Base-by-base conservation (phyloP, 768 basidiomycete genomes). In the Podaxis sp. region DNA sequence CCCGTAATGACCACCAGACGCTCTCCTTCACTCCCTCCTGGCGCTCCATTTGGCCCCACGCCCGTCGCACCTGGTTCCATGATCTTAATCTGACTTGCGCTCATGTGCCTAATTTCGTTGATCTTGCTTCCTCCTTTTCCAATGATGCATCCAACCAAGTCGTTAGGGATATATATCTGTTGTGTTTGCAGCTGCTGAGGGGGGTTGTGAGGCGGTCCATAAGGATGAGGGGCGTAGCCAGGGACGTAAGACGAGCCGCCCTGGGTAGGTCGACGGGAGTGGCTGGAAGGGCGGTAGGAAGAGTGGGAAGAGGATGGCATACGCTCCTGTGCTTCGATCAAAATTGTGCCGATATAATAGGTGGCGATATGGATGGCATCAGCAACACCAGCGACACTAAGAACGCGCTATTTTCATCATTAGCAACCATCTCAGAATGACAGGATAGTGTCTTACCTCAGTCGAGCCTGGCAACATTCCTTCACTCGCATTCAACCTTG, bases 341-440 rank as follows among this genome's bases (percentile, higher is more conserved):
- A 87, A 70, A 99, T 97, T 67, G 95, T 98, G 60, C 97, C 97
- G 65, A 99, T 96, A 75, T 99, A 99, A 78, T 99, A 99, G 3
- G 96, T 98, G 44, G 97, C 97, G 66, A 99, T 99, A 75, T 99
- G 97, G 63, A 99, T 95, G 33, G 97, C 97, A 73, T 99, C 97
- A 22, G 97, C 97, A 56, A 99, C 97, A 40, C 97, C 97, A 24
- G 96, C 95, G 40, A 99, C 96, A 68, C 95, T 97, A 57, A 99
- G 84, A 26, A 99, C 95, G 62, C 97, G 93, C 96, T 98, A 73
- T 15, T 59, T 64, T 66, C 56, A 64, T 64, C 64, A 40, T 53
- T 56, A 61, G 42, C 30, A 63, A 44, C 26, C 54, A 46, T 39
- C 57, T 26, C 48, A 54, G 30, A 56, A 17, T 9, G 44, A 39